Evolutionary conservation across 257 asterid genomes (phyloP), one percentile per base, ranked within the genome.

Genomic region (Scutellaria minor): DNA sequence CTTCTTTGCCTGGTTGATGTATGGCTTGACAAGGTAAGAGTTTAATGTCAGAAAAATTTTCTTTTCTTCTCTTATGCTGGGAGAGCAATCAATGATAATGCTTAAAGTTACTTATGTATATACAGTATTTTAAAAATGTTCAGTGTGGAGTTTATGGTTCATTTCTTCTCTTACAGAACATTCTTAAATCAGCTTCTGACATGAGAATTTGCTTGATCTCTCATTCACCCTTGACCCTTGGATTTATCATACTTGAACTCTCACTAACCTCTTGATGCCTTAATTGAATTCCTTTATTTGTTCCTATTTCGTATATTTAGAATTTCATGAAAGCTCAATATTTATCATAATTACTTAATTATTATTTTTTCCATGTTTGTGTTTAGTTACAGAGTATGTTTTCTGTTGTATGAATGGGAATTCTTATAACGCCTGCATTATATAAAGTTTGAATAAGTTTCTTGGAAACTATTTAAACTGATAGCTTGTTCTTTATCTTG

Each of bases 21-120:
- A 52, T 95, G 99, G 99, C 96, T 92, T 61, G 99, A 95, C 82
- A 90, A 89, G 98, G 99, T 90, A 58, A 77, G 88, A 39, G 35
- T 57, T 66, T 46, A 66, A 27, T 31, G 37, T 51, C 42, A 58
- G n/a, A n/a, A n/a, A n/a, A n/a, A n/a, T n/a, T n/a, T 9, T 59
- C 35, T 71, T 83, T 48, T 24, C 63, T 68, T 15, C 40, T 41
- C 54, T 31, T 68, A 18, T 57, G 24, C 50, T 64, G 51, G 27
- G 63, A 61, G 46, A 53, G 55, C 60, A 64, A 77, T 59, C 11
- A 51, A 22, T 51, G 64, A 27, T 41, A 1, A 31, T 31, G 31
- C 37, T 70, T 35, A n/a, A n/a, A 48, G 57, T 64, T 61, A 72
- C 44, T 0, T 24, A 57, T 6, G n/a, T 24, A 60, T 67, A 20